These are phyloP conservation scores for barley (Hordeum vulgare) DNA, from an alignment of 176 grass and related monocot species.

Conservation along the genomic window MorexV3_pseudomolecules_assembly NC_058520.1:20027050-20027549, in stretches of 20 bases:
- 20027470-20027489: not conserved
- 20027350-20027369: not conserved
- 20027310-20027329: not conserved
- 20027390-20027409: not conserved
- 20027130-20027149: not conserved
- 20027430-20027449: not conserved
- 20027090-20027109: conserved; percentile 4
- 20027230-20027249: not conserved
- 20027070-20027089: conserved; percentile 25
- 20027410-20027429: not conserved
- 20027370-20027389: not conserved
- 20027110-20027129: conserved; percentile 15
- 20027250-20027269: not conserved
- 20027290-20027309: not conserved
- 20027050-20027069: conserved; percentile 19
- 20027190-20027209: conserved; percentile 22
- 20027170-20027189: conserved; percentile 4
- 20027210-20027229: conserved; percentile 22
- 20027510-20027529: not conserved
- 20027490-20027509: not conserved
- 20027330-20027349: not conserved
- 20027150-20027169: not conserved
- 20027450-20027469: not conserved
- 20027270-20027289: not conserved
- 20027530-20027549: not conserved